Base-by-base conservation (phyloP, 1,284 basidiomycete genomes). In the Cyathus olla region DNA sequence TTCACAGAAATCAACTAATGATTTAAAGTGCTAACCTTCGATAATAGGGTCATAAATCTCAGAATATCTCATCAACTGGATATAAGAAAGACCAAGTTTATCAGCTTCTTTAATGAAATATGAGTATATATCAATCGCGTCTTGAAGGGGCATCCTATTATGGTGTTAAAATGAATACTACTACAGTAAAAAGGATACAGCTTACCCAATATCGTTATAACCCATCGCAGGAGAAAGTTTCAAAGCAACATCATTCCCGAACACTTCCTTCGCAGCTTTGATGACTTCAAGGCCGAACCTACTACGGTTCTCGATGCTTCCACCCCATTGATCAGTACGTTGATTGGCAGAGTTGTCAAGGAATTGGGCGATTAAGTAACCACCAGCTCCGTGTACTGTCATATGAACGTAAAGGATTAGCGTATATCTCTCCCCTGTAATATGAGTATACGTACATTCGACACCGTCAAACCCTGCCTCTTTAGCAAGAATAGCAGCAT, bases 401-500 rank as follows among this genome's bases (percentile, higher is more conserved):
- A 42, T 31, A 40, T 35, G 48, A 52, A 28, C 31, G 28, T 21
- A 48, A n/a, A 56, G 46, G 10, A 54, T 19, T 22, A 3, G 21
- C 52, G 22, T 4, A 49, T 22, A 47, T 26, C 31, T 13, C 31
- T 35, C 31, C 6, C 13, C 31, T 35, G 13, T 35, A 6, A 35
- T 35, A 28, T 21, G 39, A 55, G 28, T 19, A 37, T 27, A 64
- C 76, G 56, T 66, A 81, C 83, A 53, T 76, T 92, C 89, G 31
- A 90, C 84, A 35, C 89, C 89, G 66, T 92, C 90, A 65, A 91
- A 90, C 0, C 89, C 90, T 26, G 89, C 48, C n/a, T 50, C 48
- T 29, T 50, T 50, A 50, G 48, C 48, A 29, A 24, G n/a, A n/a
- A 50, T 26, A 29, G 88, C 88, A 0, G 87, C 86, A 46, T 84